Percentiles rank a stretch among this genome's conserved stretches.
phyloP scores from a whole-genome alignment of 768 basidiomycete genomes.

The Rhodocollybia butyracea region DNA sequence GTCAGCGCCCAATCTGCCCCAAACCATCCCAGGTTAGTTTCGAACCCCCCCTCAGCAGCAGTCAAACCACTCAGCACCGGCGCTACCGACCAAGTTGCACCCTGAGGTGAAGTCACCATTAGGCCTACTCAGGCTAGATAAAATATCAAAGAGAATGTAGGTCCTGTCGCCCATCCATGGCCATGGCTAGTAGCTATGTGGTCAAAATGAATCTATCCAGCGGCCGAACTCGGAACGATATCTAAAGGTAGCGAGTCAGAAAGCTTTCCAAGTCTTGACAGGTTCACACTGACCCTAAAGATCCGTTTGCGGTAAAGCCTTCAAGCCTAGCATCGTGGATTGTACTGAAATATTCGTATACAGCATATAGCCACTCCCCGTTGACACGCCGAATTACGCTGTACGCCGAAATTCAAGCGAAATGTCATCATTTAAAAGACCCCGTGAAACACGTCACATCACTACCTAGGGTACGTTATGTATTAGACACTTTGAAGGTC shows the following conservation, averaged over 20 bases:
- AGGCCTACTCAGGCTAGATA: slow-evolving; percentile 46
- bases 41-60: slow-evolving; percentile 42
- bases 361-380: slow-evolving; percentile 52
- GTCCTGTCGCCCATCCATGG: slow-evolving; percentile 48
- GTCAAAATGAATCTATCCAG: slow-evolving; percentile 46
- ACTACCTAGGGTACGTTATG: no score
- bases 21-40: slow-evolving; percentile 44
- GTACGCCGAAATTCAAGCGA: no score
- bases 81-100: slow-evolving; percentile 39
- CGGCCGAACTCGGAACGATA: slow-evolving; percentile 42
- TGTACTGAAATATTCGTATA: slow-evolving; percentile 39
- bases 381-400: no score
- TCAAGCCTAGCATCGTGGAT: slow-evolving; percentile 42
- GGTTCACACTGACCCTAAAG: slow-evolving; percentile 12
- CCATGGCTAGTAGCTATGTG: slow-evolving; percentile 43
- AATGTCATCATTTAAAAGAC: no score
- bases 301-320: slow-evolving; percentile 20
- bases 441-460: no score
- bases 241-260: slow-evolving; percentile 13
- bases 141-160: slow-evolving; percentile 45
- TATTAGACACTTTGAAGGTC: no score
- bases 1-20: slow-evolving; percentile 35
- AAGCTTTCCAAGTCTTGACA: background rate
- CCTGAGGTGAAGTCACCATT: slow-evolving; percentile 36
- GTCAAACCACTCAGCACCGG: slow-evolving; percentile 40